These are phyloP conservation scores for Hamamelis virginiana DNA, from an alignment of 164 flowering plant species.

Conservation along the genomic window DNA sequence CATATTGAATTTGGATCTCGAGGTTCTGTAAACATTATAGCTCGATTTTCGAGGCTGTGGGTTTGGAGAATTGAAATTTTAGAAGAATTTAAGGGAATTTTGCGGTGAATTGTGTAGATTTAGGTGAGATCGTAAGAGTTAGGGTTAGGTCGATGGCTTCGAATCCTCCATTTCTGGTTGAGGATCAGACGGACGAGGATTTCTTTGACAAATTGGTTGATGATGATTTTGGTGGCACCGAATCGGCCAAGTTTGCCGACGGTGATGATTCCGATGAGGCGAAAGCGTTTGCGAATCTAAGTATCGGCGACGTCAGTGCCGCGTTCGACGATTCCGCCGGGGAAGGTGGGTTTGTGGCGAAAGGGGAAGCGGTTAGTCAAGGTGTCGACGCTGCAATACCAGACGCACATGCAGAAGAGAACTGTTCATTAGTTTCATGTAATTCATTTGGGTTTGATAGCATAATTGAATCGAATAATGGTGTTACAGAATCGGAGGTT, in stretches of 20 bases:
- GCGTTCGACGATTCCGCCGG: constrained; percentile 18
- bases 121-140: constrained; percentile 12
- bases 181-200: constrained; percentile 85
- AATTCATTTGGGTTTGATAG: constrained; percentile 26
- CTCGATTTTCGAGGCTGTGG: neutral
- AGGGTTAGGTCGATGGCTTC: constrained; percentile 46
- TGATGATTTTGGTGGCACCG: constrained; percentile 36
- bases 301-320: constrained; percentile 23
- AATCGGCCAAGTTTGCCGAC: constrained; percentile 6
- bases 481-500: constrained; percentile 15
- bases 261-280: constrained; percentile 44
- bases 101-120: constrained; percentile 3
- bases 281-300: constrained; percentile 41
- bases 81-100: constrained; percentile 4
- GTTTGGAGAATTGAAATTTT: neutral
- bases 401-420: constrained; percentile 11
- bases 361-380: neutral
- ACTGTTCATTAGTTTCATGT: constrained; percentile 21
- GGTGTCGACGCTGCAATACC: constrained; percentile 4
- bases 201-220: constrained; percentile 74
- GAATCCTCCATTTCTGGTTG: constrained; percentile 59
- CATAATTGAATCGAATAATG: constrained; percentile 20
- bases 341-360: neutral
- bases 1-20: constrained; percentile 21
- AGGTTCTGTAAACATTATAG: too few relatives aligned